Evolutionary conservation across 2,329 filamentous ascomycete genomes (phyloP), one percentile per base, ranked within the genome.

Genomic region (Colletotrichum euphorbiae): DNA sequence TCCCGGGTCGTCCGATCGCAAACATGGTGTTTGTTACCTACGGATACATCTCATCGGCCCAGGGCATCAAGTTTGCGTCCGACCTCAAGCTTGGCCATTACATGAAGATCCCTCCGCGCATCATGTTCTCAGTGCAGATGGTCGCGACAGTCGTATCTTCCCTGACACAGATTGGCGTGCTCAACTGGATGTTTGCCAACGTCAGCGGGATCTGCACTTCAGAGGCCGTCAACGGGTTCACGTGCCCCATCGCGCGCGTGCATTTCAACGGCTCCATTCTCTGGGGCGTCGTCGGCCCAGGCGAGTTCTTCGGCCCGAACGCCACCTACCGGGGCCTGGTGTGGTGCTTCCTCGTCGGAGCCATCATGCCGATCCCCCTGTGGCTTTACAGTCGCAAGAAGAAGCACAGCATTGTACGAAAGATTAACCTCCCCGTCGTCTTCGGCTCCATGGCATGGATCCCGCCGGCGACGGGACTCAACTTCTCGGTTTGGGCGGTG

Each of bases 1-100:
- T 97, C 76, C 93, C 93, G 0, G 93, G 93, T 31, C 90, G 91
- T 1, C 93, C 93, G 1, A 92, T 97, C 11, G 93, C 93, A 57
- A 96, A 97, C 78, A 97, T 97, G 93, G 92, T 97, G 40, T 97
- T 97, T 74, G 93, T 95, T 54, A 96, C 93, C 0, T 97, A 96
- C 76, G 93, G 93, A 70, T 97, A 96, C 79, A 96, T 96, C 75
- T 94, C 92, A 4, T 94, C 92, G 0, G 92, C 93, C 0, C 93
- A 97, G 80, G 93, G 93, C 31, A 91, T 97, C 77, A 96, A 97
- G 76, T 97, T 97, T 76, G 91, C 92, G 1, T 90, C 92, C 2
- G 93, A 97, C 77, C 85, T 97, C 57, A 97, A 97, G 78, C 86
- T 97, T 0, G 93, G 92, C 12, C 91, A 94, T 75, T 94, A 95